Evolutionary conservation across 208 protist genomes (phyloP).

Genomic region (Acanthamoeba lenticulata): DNA sequence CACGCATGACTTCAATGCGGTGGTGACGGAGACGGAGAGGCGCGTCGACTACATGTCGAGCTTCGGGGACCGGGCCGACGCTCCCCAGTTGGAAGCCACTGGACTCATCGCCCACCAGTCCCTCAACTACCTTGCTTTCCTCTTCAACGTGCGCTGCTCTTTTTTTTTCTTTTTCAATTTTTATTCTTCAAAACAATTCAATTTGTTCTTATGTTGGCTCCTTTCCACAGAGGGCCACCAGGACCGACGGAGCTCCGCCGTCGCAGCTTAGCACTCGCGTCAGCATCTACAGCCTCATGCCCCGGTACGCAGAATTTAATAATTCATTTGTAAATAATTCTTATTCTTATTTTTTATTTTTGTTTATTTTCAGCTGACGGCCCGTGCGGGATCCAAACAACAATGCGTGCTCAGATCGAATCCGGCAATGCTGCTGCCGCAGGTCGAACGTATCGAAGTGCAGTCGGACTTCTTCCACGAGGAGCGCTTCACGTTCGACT

Average conservation of each 20-base stretch:
- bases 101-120: background rate
- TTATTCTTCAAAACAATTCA: too few species aligned
- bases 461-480: constrained; percentile 43
- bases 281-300: background rate
- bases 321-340: too few species aligned
- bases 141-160: background rate
- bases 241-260: background rate
- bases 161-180: background rate
- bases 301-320: background rate
- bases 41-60: background rate
- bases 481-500: constrained; percentile 51
- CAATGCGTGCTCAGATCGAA: background rate
- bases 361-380: too few species aligned
- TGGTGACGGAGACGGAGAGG: constrained; percentile 30
- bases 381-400: too few species aligned
- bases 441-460: constrained; percentile 3
- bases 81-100: background rate
- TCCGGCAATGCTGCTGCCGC: background rate
- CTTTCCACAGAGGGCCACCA: background rate
- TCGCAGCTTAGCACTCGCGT: background rate
- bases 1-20: constrained; percentile 47
- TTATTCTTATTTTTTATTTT: too few species aligned
- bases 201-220: background rate
- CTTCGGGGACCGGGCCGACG: background rate
- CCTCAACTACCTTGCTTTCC: constrained; percentile 40